phyloP scores from a whole-genome alignment of 305 asterid species.

The Solanum hybrid region DNA sequence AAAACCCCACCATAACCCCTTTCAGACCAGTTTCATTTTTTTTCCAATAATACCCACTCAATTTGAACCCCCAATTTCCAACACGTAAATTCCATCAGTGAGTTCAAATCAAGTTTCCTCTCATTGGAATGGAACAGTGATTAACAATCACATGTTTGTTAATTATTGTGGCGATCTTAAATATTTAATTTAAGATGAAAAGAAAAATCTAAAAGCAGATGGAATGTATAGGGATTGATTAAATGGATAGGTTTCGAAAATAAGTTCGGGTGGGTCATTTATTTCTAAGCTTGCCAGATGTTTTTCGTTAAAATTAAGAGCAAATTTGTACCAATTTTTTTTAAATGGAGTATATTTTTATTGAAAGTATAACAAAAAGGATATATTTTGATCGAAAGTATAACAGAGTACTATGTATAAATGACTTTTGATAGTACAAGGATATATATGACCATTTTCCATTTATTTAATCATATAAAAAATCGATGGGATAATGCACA shows the following conservation, averaged over 20 bases:
- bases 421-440: neutral
- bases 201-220: too few relatives aligned
- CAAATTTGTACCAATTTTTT: too few relatives aligned
- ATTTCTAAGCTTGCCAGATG: neutral
- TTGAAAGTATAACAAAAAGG: too few relatives aligned
- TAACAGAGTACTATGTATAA: neutral
- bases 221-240: too few relatives aligned
- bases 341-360: too few relatives aligned
- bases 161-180: too few relatives aligned
- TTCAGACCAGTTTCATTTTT: neutral
- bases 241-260: neutral
- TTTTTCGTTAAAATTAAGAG: neutral
- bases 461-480: too few relatives aligned
- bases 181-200: too few relatives aligned
- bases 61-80: neutral
- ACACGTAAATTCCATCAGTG: neutral
- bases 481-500: neutral
- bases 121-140: too few relatives aligned
- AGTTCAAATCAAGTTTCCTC: too few relatives aligned
- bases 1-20: neutral
- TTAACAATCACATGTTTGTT: too few relatives aligned
- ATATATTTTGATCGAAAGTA: neutral
- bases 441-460: neutral
- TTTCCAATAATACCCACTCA: neutral
- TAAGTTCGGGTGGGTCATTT: neutral